phyloP scores from a whole-genome alignment of 202 grass and related monocot genomes.

The Musa balbisiana region DNA sequence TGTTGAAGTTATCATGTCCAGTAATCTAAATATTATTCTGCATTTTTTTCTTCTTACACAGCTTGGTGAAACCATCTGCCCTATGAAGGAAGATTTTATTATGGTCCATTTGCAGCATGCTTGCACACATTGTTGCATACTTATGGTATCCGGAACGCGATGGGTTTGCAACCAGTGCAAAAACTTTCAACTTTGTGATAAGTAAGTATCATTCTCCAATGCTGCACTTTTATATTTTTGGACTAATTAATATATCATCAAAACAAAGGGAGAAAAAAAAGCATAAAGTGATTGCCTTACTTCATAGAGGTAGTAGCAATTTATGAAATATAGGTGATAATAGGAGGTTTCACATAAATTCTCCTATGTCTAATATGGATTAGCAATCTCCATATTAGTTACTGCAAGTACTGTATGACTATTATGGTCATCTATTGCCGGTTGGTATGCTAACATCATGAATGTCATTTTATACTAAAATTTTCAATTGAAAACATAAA shows the following conservation, averaged over 20 bases:
- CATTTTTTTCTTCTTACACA: constrained; percentile 42
- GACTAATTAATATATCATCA: constrained; percentile 2
- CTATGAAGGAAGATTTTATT: constrained; percentile 99
- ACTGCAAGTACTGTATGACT: too few species aligned
- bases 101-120: constrained; percentile 96
- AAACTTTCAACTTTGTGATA: constrained; percentile 85
- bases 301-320: background rate
- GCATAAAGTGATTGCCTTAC: background rate
- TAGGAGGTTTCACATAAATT: too few species aligned
- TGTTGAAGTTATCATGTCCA: background rate
- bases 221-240: constrained; percentile 12
- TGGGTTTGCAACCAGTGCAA: constrained; percentile 91
- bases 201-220: constrained; percentile 47
- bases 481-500: too few species aligned
- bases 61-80: constrained; percentile 90
- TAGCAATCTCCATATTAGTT: too few species aligned
- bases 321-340: background rate
- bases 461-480: too few species aligned
- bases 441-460: too few species aligned
- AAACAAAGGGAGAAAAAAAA: background rate
- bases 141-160: constrained; percentile 85
- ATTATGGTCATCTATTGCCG: too few species aligned
- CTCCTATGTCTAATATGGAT: too few species aligned
- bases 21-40: background rate
- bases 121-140: constrained; percentile 77